Base-by-base conservation (phyloP, 345 rosid genomes). In the Carallia pectinifolia region DNA sequence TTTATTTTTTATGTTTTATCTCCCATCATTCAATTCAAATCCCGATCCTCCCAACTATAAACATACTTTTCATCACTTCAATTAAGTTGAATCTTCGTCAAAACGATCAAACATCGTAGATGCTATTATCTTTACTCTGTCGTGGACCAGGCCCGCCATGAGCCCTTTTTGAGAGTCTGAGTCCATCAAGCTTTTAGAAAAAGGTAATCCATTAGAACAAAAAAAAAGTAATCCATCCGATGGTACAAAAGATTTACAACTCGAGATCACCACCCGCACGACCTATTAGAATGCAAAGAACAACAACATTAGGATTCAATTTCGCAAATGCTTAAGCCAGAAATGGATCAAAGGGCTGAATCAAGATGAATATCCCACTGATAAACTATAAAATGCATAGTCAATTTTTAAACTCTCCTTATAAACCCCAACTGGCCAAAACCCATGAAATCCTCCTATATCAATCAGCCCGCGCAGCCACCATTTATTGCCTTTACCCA, bases 211-310 rank as follows among this genome's bases (percentile, higher is more conserved):
- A 23, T 23, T 23, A 23, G 23, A 23, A 0, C 23, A 23, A 23
- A 23, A 23, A 23, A 23, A 23, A 23, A 23, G 23, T 23, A 48
- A 33, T 33, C 79, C 83, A 54, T 85, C 86, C 1, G 40, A 48
- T 6, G 85, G 71, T 53, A 73, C 73, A 8, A 29, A 17, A 0
- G 58, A 53, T 15, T 40, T 62, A 4, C 15, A 4, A 37, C 37
- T 60, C 31, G 27, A 53, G 31, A 5, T 63, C 39, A 55, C 13
- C 48, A 44, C 9, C 27, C 7, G 40, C 4, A 30, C 2, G 27
- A 66, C 40, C 76, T 71, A 19, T 23, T 56, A 13, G 33, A 48
- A 69, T 47, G 56, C 58, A 8, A 6, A 16, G 13, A 33, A 4
- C 1, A 53, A n/a, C 31, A 33, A 65, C 7, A 40, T 1, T 7